phyloP scores from a whole-genome alignment of 139 green algal genomes.

The Chlorella vulgaris region DNA sequence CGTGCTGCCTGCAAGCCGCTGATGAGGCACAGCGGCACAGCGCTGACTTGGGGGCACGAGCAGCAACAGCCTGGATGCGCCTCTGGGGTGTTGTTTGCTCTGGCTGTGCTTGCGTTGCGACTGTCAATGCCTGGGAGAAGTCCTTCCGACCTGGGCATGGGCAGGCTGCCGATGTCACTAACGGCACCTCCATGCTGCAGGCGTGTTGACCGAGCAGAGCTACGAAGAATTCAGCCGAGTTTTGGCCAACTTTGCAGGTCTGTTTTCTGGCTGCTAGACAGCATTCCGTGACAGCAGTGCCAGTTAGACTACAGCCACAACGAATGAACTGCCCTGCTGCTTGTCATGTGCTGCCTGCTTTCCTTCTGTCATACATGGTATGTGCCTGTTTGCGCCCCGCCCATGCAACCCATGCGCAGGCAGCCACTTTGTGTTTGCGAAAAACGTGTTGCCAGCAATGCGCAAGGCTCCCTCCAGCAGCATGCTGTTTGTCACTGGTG shows the following conservation, averaged over 20 bases:
- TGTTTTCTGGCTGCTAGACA: too few species aligned
- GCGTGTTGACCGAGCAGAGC: conserved; percentile 28
- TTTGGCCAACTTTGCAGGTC: conserved; percentile 38
- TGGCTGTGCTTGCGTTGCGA: neutral
- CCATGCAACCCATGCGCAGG: too few species aligned
- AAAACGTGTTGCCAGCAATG: conserved; percentile 21
- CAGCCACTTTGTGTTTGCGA: conserved; percentile 26
- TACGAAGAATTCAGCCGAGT: conserved; percentile 30
- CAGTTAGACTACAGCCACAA: too few species aligned
- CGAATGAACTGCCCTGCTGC: too few species aligned
- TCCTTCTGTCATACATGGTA: too few species aligned
- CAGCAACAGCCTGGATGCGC: neutral
- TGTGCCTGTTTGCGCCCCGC: too few species aligned
- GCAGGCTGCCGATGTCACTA: too few species aligned
- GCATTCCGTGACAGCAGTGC: too few species aligned
- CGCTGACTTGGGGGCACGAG: neutral
- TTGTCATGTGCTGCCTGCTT: too few species aligned
- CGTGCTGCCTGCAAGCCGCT: neutral
- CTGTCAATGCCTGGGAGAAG: too few species aligned
- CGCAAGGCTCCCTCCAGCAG: neutral
- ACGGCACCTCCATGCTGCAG: conserved; percentile 5
- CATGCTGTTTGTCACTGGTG: conserved; percentile 21
- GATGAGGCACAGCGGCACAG: neutral
- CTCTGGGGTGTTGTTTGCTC: too few species aligned
- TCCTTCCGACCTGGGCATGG: too few species aligned